phyloP scores from a whole-genome alignment of 352 stramenopile genomes.

The Pythium phragmiticola region DNA sequence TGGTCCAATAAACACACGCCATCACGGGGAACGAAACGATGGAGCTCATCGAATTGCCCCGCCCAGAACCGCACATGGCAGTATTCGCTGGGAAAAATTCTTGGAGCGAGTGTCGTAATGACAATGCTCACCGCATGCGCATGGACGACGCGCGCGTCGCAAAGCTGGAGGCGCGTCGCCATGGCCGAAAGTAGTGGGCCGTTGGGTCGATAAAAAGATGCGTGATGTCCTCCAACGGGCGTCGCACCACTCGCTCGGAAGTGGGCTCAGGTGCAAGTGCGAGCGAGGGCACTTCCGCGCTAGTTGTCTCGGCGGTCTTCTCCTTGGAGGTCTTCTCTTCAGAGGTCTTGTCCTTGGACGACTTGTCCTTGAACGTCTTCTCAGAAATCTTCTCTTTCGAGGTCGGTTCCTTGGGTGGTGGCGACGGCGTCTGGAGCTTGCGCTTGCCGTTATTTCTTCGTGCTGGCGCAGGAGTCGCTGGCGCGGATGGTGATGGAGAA shows the following conservation, averaged over 20 bases:
- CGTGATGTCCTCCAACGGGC: conserved; percentile 65
- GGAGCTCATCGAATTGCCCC: neutral
- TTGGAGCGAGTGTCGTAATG: neutral
- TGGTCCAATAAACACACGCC: conserved; percentile 10
- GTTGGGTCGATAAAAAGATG: conserved; percentile 51
- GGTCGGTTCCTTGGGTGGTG: conserved; percentile 5
- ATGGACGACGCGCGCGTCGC: conserved; percentile 9
- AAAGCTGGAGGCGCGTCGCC: conserved; percentile 5
- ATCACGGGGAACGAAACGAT: neutral
- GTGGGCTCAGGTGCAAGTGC: conserved; percentile 9
- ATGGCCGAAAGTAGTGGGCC: conserved; percentile 20
- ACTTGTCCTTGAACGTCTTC: neutral
- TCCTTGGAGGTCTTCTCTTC: neutral
- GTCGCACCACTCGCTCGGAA: conserved; percentile 33
- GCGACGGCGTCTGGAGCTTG: conserved; percentile 16
- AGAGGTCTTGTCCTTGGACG: neutral
- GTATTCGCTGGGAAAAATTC: neutral
- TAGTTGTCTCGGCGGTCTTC: conserved; percentile 16
- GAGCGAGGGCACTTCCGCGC: conserved; percentile 7
- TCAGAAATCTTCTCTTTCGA: neutral
- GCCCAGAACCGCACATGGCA: neutral
- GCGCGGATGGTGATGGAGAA: neutral
- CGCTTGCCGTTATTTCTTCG: conserved; percentile 20
- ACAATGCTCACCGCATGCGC: conserved; percentile 13
- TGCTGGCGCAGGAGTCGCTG: neutral